phyloP scores from a whole-genome alignment of 805 yeast genomes.

The Saturnispora kantuleensis region DNA sequence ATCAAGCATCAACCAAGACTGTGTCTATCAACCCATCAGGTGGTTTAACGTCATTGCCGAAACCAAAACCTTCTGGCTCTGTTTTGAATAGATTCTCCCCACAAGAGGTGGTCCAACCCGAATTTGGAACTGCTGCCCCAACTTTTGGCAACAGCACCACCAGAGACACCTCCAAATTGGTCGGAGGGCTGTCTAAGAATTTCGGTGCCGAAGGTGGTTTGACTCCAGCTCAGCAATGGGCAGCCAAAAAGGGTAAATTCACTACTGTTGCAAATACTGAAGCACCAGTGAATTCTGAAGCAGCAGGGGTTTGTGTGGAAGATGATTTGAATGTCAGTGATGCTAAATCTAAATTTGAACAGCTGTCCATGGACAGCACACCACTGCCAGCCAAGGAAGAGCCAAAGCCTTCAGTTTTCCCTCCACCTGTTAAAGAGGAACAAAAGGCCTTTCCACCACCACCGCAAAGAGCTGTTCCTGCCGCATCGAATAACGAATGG shows the following conservation, averaged over 20 bases:
- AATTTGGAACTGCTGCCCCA: constrained; percentile 29
- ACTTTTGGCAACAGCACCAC: constrained; percentile 22
- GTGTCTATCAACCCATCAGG: constrained; percentile 34
- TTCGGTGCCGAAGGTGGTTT: constrained; percentile 67
- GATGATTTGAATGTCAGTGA: constrained; percentile 27
- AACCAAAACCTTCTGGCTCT: constrained; percentile 43
- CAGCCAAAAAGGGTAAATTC: constrained; percentile 72
- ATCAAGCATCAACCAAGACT: constrained; percentile 35
- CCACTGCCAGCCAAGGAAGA: constrained; percentile 6
- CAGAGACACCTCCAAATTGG: constrained; percentile 34
- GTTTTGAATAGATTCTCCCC: constrained; percentile 42
- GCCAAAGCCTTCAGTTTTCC: constrained; percentile 5
- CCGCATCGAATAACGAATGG: constrained; percentile 13
- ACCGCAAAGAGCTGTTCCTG: constrained; percentile 13
- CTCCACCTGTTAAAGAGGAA: constrained; percentile 17
- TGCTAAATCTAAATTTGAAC: constrained; percentile 25
- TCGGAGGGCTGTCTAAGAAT: constrained; percentile 51
- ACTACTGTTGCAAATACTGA: constrained; percentile 31
- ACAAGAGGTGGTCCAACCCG: constrained; percentile 22
- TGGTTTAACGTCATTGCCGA: constrained; percentile 53
- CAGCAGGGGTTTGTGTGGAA: constrained; percentile 11
- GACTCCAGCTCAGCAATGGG: constrained; percentile 95
- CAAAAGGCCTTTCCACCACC: constrained; percentile 5
- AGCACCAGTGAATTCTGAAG: constrained; percentile 23
- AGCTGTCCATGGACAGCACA: constrained; percentile 14